phyloP scores from a whole-genome alignment of 2,329 filamentous ascomycete genomes.

The Fusarium papillatum region DNA sequence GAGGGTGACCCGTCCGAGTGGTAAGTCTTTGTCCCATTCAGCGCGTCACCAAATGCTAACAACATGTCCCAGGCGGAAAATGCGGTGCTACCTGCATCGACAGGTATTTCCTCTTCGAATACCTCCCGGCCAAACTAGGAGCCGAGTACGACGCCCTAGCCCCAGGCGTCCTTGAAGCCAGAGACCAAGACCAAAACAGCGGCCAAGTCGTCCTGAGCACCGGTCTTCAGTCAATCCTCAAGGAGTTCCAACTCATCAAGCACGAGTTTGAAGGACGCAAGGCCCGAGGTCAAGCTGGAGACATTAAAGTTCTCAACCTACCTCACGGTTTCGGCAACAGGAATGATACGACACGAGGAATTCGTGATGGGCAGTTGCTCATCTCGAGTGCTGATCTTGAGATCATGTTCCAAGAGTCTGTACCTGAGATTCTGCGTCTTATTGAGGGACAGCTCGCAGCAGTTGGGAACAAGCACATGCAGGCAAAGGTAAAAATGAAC shows the following conservation, averaged over 20 bases:
- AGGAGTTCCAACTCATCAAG: slow-evolving; percentile 20
- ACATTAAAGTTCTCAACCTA: slow-evolving; percentile 7
- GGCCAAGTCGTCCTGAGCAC: slow-evolving; percentile 12
- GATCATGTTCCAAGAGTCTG: slow-evolving; percentile 18
- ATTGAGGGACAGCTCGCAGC: slow-evolving; percentile 14
- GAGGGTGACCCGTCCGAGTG: not conserved
- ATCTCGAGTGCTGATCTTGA: slow-evolving; percentile 21
- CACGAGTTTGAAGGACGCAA: slow-evolving; percentile 13
- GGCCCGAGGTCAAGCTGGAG: not conserved
- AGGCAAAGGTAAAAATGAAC: not conserved
- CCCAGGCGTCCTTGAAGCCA: not conserved
- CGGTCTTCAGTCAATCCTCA: slow-evolving; percentile 6
- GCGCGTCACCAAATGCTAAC: not conserved
- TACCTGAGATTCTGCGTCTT: slow-evolving; percentile 15
- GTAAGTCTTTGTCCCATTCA: not conserved
- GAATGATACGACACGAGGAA: slow-evolving; percentile 6
- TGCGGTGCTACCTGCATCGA: slow-evolving; percentile 23
- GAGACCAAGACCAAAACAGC: slow-evolving; percentile 5
- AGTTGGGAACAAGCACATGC: slow-evolving; percentile 1
- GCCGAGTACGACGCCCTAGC: not conserved
- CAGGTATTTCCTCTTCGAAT: slow-evolving; percentile 17
- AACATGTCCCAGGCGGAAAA: not conserved
- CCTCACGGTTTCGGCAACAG: slow-evolving; percentile 2
- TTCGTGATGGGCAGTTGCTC: slow-evolving; percentile 17
- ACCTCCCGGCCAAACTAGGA: slow-evolving; percentile 13